Percentiles rank a stretch among this genome's conserved stretches.
phyloP scores from a whole-genome alignment of 352 stramenopile species.

The Hyaloperonospora brassicae region DNA sequence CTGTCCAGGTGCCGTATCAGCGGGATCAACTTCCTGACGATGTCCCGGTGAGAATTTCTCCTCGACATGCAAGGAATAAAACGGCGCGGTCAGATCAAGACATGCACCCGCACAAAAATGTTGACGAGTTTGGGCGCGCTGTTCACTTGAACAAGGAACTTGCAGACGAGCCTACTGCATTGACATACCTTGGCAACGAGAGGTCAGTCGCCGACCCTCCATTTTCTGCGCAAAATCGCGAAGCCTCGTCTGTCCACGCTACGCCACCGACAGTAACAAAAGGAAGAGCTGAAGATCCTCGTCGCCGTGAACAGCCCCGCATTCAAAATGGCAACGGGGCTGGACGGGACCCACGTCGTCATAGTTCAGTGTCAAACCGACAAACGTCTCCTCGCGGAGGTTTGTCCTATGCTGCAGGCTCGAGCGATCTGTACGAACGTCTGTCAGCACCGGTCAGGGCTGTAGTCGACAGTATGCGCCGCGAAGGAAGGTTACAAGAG shows the following conservation, averaged over 20 bases:
- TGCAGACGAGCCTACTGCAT: conserved; percentile 6
- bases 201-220: conserved; percentile 21
- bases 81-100: conserved; percentile 7
- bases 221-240: conserved; percentile 15
- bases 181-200: conserved; percentile 3
- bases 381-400: conserved; percentile 11
- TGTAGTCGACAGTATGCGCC: conserved; percentile 49
- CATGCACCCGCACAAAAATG: conserved; percentile 13
- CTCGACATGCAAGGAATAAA: conserved; percentile 9
- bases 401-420: conserved; percentile 2
- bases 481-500: conserved; percentile 44
- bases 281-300: conserved; percentile 26
- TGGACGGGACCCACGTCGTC: conserved; percentile 34
- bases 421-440: conserved; percentile 54
- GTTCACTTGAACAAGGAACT: conserved; percentile 16
- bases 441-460: conserved; percentile 37
- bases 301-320: conserved; percentile 21
- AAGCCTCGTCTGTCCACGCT: conserved; percentile 11
- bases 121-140: conserved; percentile 58
- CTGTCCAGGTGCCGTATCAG: conserved; percentile 45
- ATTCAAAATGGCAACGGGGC: conserved; percentile 16
- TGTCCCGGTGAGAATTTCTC: conserved; percentile 10
- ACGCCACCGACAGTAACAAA: conserved; percentile 1
- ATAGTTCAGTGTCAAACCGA: conserved; percentile 14
- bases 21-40: conserved; percentile 26